Evolutionary conservation across 371 early-diverging fungal genomes (phyloP).

Genomic region (Sporodiniella umbellata): DNA sequence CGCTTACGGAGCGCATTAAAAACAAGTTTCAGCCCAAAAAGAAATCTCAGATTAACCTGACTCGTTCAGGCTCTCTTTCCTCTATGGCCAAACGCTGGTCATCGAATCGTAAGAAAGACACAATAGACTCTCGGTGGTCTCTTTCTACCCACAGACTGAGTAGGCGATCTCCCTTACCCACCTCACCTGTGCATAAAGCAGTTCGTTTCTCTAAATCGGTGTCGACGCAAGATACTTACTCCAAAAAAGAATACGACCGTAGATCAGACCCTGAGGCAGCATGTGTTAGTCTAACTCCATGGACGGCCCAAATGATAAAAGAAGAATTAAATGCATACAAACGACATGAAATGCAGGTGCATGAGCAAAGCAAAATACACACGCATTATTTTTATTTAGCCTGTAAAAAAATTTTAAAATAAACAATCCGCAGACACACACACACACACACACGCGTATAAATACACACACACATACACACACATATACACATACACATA

Average conservation of each 20-base stretch:
- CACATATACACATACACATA: too few relatives aligned
- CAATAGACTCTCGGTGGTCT: constrained; percentile 1
- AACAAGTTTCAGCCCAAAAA: constrained; percentile 14
- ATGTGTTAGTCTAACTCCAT: constrained; percentile 54
- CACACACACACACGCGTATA: too few relatives aligned
- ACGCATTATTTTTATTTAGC: constrained; percentile 69
- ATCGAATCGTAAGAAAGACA: not conserved
- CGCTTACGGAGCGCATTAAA: constrained; percentile 21
- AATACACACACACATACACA: too few relatives aligned
- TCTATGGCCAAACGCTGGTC: constrained; percentile 9
- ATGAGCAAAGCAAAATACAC: constrained; percentile 58
- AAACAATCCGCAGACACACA: too few relatives aligned
- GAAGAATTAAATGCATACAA: constrained; percentile 72
- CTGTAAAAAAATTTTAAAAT: not conserved
- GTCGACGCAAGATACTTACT: constrained; percentile 57
- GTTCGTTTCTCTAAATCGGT: constrained; percentile 27
- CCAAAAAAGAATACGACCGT: constrained; percentile 67
- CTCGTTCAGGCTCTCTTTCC: constrained; percentile 17
- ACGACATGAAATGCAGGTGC: constrained; percentile 69
- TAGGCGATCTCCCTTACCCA: too few relatives aligned
- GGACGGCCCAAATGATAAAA: constrained; percentile 63
- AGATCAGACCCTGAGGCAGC: constrained; percentile 56
- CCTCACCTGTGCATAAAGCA: not conserved
- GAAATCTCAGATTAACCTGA: not conserved
- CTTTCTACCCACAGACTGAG: constrained; percentile 9